A percentile compares a stretch with the other conserved stretches of the same genome.
Conservation (phyloP, 164 flowering plant species). For the Euptelea pleiosperma region DNA sequence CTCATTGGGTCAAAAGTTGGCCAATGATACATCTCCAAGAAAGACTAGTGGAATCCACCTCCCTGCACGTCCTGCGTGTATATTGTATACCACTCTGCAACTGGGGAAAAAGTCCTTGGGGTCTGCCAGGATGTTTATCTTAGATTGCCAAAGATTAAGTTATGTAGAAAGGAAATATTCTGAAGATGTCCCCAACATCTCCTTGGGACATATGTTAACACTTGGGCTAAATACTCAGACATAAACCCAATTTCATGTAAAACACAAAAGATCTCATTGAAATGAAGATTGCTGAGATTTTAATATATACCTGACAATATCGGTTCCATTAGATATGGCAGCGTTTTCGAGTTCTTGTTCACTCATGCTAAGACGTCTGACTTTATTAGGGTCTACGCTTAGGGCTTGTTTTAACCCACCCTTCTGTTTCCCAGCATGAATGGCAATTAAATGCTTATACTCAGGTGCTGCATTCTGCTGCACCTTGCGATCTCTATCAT, state of each 20-base stretch:
- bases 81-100: no score
- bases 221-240: no score
- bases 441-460: slow-evolving; percentile 36
- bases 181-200: no score
- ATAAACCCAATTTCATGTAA: neutral
- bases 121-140: no score
- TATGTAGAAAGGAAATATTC: no score
- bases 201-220: no score
- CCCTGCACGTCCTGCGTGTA: no score
- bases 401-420: slow-evolving; percentile 27
- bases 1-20: no score
- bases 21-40: no score
- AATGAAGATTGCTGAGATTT: neutral
- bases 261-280: neutral
- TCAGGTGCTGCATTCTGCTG: slow-evolving; percentile 26
- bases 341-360: slow-evolving; percentile 40
- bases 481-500: slow-evolving; percentile 15
- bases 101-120: no score
- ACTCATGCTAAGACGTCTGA: slow-evolving; percentile 33
- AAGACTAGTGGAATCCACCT: no score
- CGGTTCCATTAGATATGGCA: slow-evolving; percentile 22
- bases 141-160: no score
- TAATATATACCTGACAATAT: slow-evolving; percentile 32
- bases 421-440: slow-evolving; percentile 33
- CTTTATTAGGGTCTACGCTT: slow-evolving; percentile 17